phyloP scores from a whole-genome alignment of 2,329 filamentous ascomycete species.

The Exophiala bonariae region DNA sequence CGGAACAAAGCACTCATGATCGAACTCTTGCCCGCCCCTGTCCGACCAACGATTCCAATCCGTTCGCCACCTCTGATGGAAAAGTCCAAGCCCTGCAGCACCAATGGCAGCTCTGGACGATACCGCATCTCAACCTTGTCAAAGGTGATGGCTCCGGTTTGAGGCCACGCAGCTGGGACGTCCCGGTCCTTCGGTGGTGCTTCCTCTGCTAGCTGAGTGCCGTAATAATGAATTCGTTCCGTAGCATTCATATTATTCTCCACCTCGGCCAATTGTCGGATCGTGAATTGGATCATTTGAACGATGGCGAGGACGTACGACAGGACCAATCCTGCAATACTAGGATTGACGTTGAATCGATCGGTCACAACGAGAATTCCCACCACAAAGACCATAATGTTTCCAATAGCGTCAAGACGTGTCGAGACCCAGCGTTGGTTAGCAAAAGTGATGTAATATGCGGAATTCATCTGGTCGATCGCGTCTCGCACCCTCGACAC shows the following conservation, averaged over 20 bases:
- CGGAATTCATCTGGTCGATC: constrained; percentile 89
- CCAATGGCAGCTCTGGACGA: constrained; percentile 68
- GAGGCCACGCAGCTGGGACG: constrained; percentile 76
- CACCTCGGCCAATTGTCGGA: constrained; percentile 89
- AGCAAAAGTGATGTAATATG: constrained; percentile 92
- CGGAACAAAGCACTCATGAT: constrained; percentile 49
- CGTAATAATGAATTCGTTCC: constrained; percentile 88
- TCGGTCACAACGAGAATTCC: constrained; percentile 91
- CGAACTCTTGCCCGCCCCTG: constrained; percentile 47
- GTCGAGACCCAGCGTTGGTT: constrained; percentile 93
- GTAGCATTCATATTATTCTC: constrained; percentile 99
- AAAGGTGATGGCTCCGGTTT: constrained; percentile 78
- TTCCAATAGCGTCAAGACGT: constrained; percentile 81
- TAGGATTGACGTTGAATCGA: constrained; percentile 79
- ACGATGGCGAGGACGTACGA: constrained; percentile 93
- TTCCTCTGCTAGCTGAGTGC: constrained; percentile 82
- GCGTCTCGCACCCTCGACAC: constrained; percentile 65
- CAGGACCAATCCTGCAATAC: constrained; percentile 82
- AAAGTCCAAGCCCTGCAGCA: constrained; percentile 65
- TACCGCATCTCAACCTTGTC: constrained; percentile 78
- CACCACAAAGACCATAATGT: constrained; percentile 79
- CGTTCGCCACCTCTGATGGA: constrained; percentile 45
- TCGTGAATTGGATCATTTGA: constrained; percentile 93
- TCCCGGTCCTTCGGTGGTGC: constrained; percentile 75
- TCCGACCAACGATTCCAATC: constrained; percentile 49